Evolutionary conservation across 2,329 filamentous ascomycete species (phyloP).

Genomic region (Colletotrichum trifolii): DNA sequence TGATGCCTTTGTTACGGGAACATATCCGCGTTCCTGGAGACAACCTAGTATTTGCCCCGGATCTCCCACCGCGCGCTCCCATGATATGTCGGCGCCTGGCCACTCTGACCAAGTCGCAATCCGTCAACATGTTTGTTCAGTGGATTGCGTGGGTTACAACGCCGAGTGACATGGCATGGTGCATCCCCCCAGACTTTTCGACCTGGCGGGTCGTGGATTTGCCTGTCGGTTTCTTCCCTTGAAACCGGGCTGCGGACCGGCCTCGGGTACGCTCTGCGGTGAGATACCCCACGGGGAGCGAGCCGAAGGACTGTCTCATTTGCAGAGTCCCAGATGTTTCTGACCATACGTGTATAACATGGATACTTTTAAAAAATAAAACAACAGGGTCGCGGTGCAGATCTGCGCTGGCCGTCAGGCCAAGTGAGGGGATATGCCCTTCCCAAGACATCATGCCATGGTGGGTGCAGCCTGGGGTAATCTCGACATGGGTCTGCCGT

Average conservation of each 20-base stretch:
- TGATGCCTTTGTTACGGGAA: neutral
- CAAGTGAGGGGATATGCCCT: slow-evolving; percentile 3
- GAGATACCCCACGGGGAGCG: neutral
- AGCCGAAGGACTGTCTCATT: neutral
- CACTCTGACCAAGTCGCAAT: neutral
- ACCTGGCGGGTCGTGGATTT: neutral
- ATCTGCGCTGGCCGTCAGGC: neutral
- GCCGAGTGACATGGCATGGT: slow-evolving; percentile 18
- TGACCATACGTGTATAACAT: neutral
- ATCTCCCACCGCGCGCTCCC: neutral
- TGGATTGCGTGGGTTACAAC: slow-evolving; percentile 9
- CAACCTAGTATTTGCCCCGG: neutral
- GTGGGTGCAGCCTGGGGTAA: neutral
- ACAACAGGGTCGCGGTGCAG: neutral
- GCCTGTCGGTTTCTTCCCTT: slow-evolving; percentile 4
- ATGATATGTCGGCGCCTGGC: neutral
- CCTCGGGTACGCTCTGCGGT: neutral
- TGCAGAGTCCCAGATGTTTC: neutral
- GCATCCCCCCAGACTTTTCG: neutral
- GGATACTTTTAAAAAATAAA: neutral
- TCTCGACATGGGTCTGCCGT: neutral
- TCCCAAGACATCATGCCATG: slow-evolving; percentile 5
- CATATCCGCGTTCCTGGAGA: slow-evolving; percentile 11
- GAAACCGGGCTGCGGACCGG: neutral
- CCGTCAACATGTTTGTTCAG: slow-evolving; percentile 13